phyloP scores from a whole-genome alignment of 2,329 filamentous ascomycete genomes.

The Monosporascus sp. region DNA sequence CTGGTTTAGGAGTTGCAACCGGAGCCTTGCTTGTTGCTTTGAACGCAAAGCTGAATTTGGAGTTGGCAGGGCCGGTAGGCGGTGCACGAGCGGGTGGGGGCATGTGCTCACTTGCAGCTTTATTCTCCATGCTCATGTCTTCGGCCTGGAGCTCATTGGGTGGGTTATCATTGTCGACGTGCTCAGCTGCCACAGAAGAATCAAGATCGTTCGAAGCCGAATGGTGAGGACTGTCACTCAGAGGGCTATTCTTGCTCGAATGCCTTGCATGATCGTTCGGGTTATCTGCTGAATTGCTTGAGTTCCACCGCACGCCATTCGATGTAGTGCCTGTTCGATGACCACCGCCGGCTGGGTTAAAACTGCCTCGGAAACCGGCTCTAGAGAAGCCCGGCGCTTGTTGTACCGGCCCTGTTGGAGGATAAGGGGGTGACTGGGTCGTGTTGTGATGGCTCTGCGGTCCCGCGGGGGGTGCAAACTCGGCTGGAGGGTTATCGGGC shows the following conservation, averaged over 20 bases:
- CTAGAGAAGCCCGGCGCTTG: conserved; percentile 42
- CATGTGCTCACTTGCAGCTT: conserved; percentile 43
- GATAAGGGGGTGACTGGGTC: conserved; percentile 49
- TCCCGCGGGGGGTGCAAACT: conserved; percentile 45
- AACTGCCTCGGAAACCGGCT: conserved; percentile 54
- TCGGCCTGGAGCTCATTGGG: conserved; percentile 62
- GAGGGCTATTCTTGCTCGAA: conserved; percentile 27
- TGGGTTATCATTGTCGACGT: conserved; percentile 53
- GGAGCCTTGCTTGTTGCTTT: conserved; percentile 64
- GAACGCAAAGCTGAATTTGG: conserved; percentile 90
- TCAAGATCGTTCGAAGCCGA: conserved; percentile 19
- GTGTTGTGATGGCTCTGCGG: conserved; percentile 51
- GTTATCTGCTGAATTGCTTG: conserved; percentile 6
- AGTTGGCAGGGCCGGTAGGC: conserved; percentile 47
- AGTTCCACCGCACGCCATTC: conserved; percentile 67
- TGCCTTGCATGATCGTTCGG: conserved; percentile 19
- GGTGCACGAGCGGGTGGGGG: conserved; percentile 49
- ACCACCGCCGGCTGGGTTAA: conserved; percentile 41
- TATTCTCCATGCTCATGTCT: conserved; percentile 49
- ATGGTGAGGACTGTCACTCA: conserved; percentile 24
- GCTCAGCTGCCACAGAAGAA: conserved; percentile 23
- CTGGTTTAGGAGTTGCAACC: conserved; percentile 53
- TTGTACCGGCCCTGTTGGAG: conserved; percentile 51
- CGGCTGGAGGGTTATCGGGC: conserved; percentile 53
- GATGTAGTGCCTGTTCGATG: conserved; percentile 56